These are phyloP conservation scores for Penicillium sumatraense DNA, from an alignment of 2,329 filamentous ascomycete species.

Conservation along the genomic window DNA sequence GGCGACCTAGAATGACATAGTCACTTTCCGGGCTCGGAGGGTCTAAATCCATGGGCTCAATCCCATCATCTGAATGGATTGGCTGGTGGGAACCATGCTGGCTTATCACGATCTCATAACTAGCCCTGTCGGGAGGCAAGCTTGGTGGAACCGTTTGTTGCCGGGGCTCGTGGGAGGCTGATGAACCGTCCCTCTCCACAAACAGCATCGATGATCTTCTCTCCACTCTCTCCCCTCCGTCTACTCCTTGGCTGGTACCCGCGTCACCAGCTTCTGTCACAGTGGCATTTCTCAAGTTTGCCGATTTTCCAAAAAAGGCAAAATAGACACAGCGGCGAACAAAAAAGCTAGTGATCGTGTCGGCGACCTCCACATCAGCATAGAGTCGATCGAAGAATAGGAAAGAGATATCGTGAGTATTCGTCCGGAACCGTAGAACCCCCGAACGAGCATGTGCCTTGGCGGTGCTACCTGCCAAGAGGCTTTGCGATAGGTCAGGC, in stretches of 20 bases:
- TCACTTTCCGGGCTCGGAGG: background rate
- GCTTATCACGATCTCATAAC: background rate
- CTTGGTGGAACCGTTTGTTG: background rate
- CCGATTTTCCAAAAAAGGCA: background rate
- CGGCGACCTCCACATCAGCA: background rate
- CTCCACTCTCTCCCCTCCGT: background rate
- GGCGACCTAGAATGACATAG: background rate
- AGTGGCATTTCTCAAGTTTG: background rate
- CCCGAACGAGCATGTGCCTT: background rate
- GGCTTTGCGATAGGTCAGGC: background rate
- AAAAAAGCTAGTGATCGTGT: background rate
- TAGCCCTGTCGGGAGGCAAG: background rate
- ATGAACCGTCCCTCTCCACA: background rate
- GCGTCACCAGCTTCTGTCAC: background rate
- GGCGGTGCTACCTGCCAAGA: slow-evolving; percentile 1
- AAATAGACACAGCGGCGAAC: background rate
- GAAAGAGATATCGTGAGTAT: slow-evolving; percentile 1
- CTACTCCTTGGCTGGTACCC: background rate
- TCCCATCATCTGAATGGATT: background rate
- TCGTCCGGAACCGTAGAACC: background rate
- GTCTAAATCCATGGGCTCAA: background rate
- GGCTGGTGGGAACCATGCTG: background rate
- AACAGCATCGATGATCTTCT: background rate
- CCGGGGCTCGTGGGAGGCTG: background rate
- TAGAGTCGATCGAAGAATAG: slow-evolving; percentile 3